A percentile compares a stretch with the other conserved stretches of the same genome.
Conservation (phyloP, 768 basidiomycete genomes). For the Boletellus ananiceps region DNA sequence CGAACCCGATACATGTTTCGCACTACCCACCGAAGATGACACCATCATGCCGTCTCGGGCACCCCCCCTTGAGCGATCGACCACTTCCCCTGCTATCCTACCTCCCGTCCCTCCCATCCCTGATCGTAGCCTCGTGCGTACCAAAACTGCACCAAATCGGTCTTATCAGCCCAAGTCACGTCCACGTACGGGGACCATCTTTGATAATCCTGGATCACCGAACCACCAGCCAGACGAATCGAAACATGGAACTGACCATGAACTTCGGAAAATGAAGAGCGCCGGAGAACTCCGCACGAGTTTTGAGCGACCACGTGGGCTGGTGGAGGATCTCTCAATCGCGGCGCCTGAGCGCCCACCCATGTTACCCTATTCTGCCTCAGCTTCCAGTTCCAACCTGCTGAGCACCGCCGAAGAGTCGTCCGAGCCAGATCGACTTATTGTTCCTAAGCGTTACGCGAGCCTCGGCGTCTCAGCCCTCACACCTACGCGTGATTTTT, state of each 20-base stretch:
- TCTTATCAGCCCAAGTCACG: constrained; percentile 45
- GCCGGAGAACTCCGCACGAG: constrained; percentile 67
- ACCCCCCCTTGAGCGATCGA: constrained; percentile 48
- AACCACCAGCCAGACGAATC: constrained; percentile 35
- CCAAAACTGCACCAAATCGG: constrained; percentile 68
- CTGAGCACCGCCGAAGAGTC: constrained; percentile 34
- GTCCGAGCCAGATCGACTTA: constrained; percentile 34
- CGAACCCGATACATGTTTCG: constrained; percentile 28
- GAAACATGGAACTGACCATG: constrained; percentile 46
- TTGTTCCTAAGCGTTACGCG: constrained; percentile 55
- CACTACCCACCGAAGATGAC: constrained; percentile 51
- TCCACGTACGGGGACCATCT: constrained; percentile 27
- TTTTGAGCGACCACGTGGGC: constrained; percentile 25
- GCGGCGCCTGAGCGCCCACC: constrained; percentile 39
- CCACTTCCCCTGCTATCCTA: constrained; percentile 44
- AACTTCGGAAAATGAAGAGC: constrained; percentile 82
- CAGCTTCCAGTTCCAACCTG: constrained; percentile 68
- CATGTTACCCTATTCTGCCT: constrained; percentile 50
- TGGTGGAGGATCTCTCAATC: constrained; percentile 24
- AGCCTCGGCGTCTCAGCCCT: constrained; percentile 53
- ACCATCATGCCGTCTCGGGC: constrained; percentile 67
- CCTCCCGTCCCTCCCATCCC: constrained; percentile 18
- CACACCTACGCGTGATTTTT: constrained; percentile 31
- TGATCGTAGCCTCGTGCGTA: constrained; percentile 55
- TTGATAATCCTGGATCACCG: constrained; percentile 20